phyloP scores from a whole-genome alignment of 2,329 filamentous ascomycete genomes.

The Mycosphaerella arachidis region DNA sequence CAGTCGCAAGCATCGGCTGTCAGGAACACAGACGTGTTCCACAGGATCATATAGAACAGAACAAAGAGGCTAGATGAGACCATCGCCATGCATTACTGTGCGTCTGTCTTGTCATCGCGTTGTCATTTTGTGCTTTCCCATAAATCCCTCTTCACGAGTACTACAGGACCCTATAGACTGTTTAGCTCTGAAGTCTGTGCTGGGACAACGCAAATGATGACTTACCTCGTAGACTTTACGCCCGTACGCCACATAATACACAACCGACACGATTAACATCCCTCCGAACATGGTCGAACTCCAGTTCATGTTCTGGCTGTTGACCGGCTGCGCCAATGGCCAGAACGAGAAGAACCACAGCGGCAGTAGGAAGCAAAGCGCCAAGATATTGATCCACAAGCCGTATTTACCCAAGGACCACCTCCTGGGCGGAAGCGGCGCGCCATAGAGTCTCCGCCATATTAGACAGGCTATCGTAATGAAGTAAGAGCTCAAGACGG shows the following conservation, averaged over 20 bases:
- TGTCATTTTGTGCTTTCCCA: background rate
- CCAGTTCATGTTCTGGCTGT: constrained; percentile 14
- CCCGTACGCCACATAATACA: constrained; percentile 17
- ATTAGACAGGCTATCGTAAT: constrained; percentile 35
- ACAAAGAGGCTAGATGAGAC: background rate
- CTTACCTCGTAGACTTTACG: constrained; percentile 14
- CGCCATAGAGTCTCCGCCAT: constrained; percentile 33
- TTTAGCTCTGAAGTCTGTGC: background rate
- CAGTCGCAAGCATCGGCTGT: background rate
- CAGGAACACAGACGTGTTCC: background rate
- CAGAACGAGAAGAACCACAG: constrained; percentile 17
- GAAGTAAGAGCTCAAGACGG: constrained; percentile 40
- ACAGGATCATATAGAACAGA: background rate
- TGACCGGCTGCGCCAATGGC: constrained; percentile 11
- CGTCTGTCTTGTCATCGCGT: background rate
- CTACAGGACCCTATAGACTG: constrained; percentile 10
- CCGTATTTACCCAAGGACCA: constrained; percentile 40
- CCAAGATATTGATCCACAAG: constrained; percentile 36
- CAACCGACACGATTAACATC: constrained; percentile 11
- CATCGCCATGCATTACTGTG: background rate
- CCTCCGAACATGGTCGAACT: constrained; percentile 18
- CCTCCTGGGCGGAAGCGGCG: constrained; percentile 34
- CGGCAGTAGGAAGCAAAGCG: constrained; percentile 15
- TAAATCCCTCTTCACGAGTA: constrained; percentile 14
- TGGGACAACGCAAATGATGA: background rate